Base-by-base conservation (phyloP, 176 grass and related monocot genomes). In the Zoysia pacifica region DNA sequence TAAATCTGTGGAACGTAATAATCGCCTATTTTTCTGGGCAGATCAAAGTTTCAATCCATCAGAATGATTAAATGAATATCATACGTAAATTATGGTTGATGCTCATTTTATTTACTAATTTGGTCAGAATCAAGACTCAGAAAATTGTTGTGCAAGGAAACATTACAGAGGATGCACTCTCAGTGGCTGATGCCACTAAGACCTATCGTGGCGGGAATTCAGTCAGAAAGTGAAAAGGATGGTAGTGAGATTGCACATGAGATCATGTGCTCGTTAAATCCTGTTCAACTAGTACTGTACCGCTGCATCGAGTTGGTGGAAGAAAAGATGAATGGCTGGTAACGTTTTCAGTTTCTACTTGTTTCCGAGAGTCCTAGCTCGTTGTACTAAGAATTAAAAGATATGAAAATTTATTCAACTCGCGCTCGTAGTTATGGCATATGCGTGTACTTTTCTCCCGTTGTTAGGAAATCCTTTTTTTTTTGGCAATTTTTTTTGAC, bases 251-350 rank as follows among this genome's bases (percentile, higher is more conserved):
- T 74, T 20, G 65, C 79, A 60, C 68, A 85, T 65, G 80, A 90
- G 53, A 79, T 97, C 60, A 46, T 42, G 38, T 90, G 85, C 77
- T 76, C 65, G 7, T 58, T 94, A 79, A 97, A 97, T 86, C 94
- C 89, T 62, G 87, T 97, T 73, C 59, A 91, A 28, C 53, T 94
- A 19, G 94, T 94, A 50, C 74, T 97, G 43, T 67, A 89, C 55
- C 91, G 87, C 16, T 97, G 91, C 80, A 94, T 92, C 12, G 94
- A 97, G 91, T 87, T 97, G 53, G 87, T 87, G 7, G 94, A 97
- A 82, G 79, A 94, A 53, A 90, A 73, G 28, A 74, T 85, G 80
- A 84, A 90, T 63, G 40, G 62, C 58, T 65, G 60, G 8, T 82
- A 60, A 83, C 7, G 3, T 53, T 62, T 69, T 75, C 7, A 48